phyloP scores from a whole-genome alignment of 2,329 filamentous ascomycete genomes.

The Cladosporium sp. region DNA sequence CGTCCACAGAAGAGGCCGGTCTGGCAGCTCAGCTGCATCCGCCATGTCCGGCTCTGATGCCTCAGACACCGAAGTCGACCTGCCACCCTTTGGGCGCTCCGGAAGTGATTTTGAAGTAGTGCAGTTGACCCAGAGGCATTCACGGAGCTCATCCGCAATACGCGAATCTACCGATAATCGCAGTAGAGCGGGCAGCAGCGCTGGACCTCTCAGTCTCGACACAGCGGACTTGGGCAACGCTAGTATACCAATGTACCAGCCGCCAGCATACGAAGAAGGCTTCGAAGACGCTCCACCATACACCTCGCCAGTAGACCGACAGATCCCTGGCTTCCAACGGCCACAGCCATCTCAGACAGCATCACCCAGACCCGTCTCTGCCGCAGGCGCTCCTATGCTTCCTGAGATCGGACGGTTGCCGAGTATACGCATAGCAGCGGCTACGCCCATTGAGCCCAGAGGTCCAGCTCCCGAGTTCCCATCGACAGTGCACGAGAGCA shows the following conservation, averaged over 20 bases:
- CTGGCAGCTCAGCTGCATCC: conserved; percentile 39
- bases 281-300: conserved; percentile 48
- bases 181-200: conserved; percentile 25
- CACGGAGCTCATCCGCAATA: conserved; percentile 23
- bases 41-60: conserved; percentile 35
- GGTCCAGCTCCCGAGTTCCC: conserved; percentile 3
- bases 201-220: conserved; percentile 23
- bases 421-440: conserved; percentile 42
- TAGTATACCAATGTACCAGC: conserved; percentile 28
- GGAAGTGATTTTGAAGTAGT: conserved; percentile 43
- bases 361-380: conserved; percentile 8
- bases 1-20: conserved; percentile 41
- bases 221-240: conserved; percentile 29
- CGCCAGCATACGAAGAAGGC: conserved; percentile 33
- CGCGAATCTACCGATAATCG: conserved; percentile 19
- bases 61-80: conserved; percentile 19
- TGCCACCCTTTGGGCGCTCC: conserved; percentile 28
- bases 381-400: conserved; percentile 27
- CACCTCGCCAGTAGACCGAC: conserved; percentile 35
- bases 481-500: neutral
- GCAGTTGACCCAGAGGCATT: conserved; percentile 28
- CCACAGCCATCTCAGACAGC: neutral
- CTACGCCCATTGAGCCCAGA: conserved; percentile 27
- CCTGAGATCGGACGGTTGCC: conserved; percentile 39
- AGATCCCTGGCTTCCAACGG: conserved; percentile 14